Evolutionary conservation across 306 rosid genomes (phyloP).

Genomic region (Biancaea sappan): DNA sequence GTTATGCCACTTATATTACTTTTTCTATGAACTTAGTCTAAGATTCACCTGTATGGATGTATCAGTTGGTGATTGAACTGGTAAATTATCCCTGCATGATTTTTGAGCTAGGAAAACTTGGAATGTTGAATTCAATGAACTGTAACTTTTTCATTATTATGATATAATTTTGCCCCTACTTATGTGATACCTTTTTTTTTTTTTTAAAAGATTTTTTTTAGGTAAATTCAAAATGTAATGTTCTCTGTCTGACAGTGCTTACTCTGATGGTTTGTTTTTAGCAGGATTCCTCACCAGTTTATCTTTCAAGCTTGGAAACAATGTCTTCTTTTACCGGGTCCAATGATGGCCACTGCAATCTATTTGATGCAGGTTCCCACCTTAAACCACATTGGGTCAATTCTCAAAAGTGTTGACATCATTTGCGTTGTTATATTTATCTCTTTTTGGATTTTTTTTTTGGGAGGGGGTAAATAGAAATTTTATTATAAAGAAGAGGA

Average conservation of each 20-base stretch:
- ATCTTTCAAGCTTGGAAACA: conserved; percentile 13
- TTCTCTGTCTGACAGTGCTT: neutral
- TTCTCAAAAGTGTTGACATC: neutral
- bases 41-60: conserved; percentile 1
- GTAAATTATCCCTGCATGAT: neutral
- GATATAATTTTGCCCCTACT: neutral
- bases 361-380: conserved; percentile 30
- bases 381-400: neutral
- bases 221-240: neutral
- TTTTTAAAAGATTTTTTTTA: too few species aligned
- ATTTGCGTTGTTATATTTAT: neutral
- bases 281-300: conserved; percentile 31
- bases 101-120: neutral
- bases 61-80: neutral
- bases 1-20: neutral
- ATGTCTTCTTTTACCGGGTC: neutral
- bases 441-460: neutral
- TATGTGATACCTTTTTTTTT: neutral
- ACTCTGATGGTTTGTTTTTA: conserved; percentile 16
- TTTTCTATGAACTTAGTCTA: neutral
- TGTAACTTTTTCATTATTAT: neutral
- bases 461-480: neutral
- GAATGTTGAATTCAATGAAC: conserved; percentile 17
- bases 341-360: neutral
- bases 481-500: neutral